Base-by-base conservation (phyloP, 2,329 filamentous ascomycete species). In the Xylariomycetidae sp. region DNA sequence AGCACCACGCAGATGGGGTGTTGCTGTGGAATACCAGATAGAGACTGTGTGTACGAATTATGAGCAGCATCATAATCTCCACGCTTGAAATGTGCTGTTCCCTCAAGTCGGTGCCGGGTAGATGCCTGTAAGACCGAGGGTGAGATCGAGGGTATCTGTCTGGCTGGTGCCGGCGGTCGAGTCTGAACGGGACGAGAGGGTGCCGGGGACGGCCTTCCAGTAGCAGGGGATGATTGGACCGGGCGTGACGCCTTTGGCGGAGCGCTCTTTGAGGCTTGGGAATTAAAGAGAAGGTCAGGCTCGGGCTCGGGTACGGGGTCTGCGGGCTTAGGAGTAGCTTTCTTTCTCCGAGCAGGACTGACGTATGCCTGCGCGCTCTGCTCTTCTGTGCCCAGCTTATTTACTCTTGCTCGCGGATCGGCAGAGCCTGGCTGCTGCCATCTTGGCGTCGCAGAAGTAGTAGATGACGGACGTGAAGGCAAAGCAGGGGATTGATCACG, bases 1-100 rank as follows among this genome's bases (percentile, higher is more conserved):
- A 96, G 73, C n/a, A 96, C 68, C 38, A 96, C 92, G 13, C 77
- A 77, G 16, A 96, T 69, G 0, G 90, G 90, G 56, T 98, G 92
- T 4, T 70, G 73, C 10, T 75, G 60, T 1, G 92, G 92, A 19
- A 98, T 68, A 23, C 78, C 75, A 1, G 73, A 65, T 3, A 98
- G 67, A 2, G 92, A 87, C 19, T 76, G 74, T 1, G 84, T 79
- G 58, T 96, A 98, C 1, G 83, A 81, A 14, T 78, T 70, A 50
- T 95, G 87, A 0, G 92, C 92, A 8, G 84, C 74, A 13, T 85
- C 82, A 58, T 87, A 98, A 58, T 98, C 92, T 20, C 92, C 92
- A 22, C 86, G 79, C 61, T 95, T 96, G 65, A 95, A 96, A 44
- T 93, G 85, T 33, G 84, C 82, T 8, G 88, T 86, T 13, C 90